Base-by-base conservation (phyloP, 139 green algal genomes). In the Closterium sp. region DNA sequence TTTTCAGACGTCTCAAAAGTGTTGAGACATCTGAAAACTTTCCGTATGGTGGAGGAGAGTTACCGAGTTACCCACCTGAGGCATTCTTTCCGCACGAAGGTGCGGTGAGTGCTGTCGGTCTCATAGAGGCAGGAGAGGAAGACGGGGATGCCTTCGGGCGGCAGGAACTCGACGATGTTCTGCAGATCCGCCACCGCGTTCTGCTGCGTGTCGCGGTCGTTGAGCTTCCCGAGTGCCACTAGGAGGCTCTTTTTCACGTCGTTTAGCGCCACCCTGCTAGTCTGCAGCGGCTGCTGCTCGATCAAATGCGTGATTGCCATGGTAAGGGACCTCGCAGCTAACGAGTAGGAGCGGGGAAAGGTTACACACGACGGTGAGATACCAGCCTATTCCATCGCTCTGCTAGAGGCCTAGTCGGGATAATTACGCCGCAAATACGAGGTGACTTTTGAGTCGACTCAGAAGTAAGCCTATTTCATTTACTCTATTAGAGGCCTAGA, bases 111-210 rank as follows among this genome's bases (percentile, higher is more conserved):
- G 30, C 66, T 33, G 86, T 89, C 86, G 33, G 86, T 89, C n/a
- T 89, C 86, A 12, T 89, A 89, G 35, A 89, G 86, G 66, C 86
- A 89, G 66, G 86, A 32, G 35, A 89, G 30, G 66, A 89, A 89
- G 55, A 89, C 30, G 9, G 86, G 86, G 5, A 89, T 89, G 55
- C 86, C 86, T 33, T 89, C 86, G 1, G 55, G 66, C n/a, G 86
- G 86, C 30, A 89, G 30, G 35, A 31, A 43, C 10, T 84, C n/a
- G 6, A 55, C 86, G 16, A 89, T 89, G n/a, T 55, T 89, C 66
- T 89, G 35, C 16, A 89, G 86, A 43, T 89, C 86, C 31, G 16
- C n/a, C 6, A 84, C 86, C 1, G 35, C 86, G 28, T 89, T 89
- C 28, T 89, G 86, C 30, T 89, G 86, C 30, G 86, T 89, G 66